Evolutionary conservation across 805 yeast species (phyloP).

Genomic region (Lipomyces spencermartinsiae): DNA sequence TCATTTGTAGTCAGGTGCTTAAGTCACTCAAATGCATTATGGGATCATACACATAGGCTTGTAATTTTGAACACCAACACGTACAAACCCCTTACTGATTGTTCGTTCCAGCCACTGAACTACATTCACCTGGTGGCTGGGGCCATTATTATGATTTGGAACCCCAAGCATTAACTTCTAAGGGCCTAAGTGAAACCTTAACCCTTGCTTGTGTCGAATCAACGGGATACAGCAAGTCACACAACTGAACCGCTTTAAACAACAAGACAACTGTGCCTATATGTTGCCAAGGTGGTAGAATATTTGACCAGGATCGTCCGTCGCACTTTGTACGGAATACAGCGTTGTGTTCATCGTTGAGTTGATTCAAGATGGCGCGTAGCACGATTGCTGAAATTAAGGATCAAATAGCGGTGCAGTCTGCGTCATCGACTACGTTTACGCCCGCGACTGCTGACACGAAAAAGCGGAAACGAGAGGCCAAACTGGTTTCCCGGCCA

Average conservation of each 20-base stretch:
- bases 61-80: too few relatives aligned
- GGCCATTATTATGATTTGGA: too few relatives aligned
- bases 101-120: too few relatives aligned
- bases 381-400: not conserved
- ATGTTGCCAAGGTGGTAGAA: not conserved
- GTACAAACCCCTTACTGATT: too few relatives aligned
- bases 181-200: not conserved
- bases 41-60: too few relatives aligned
- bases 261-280: not conserved
- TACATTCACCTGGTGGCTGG: too few relatives aligned
- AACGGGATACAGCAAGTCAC: not conserved
- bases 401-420: not conserved
- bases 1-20: too few relatives aligned
- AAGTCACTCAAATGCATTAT: too few relatives aligned
- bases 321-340: not conserved
- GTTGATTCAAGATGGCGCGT: not conserved
- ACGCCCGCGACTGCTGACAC: not conserved
- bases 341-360: not conserved
- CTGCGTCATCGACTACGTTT: not conserved
- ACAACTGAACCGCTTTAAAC: not conserved
- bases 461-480: conserved; percentile 1
- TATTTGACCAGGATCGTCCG: not conserved
- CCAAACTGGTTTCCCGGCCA: not conserved
- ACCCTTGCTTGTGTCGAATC: not conserved
- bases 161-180: too few relatives aligned